phyloP scores from a whole-genome alignment of 1,139 yeast genomes.

The Yamadazyma dushanensis region DNA sequence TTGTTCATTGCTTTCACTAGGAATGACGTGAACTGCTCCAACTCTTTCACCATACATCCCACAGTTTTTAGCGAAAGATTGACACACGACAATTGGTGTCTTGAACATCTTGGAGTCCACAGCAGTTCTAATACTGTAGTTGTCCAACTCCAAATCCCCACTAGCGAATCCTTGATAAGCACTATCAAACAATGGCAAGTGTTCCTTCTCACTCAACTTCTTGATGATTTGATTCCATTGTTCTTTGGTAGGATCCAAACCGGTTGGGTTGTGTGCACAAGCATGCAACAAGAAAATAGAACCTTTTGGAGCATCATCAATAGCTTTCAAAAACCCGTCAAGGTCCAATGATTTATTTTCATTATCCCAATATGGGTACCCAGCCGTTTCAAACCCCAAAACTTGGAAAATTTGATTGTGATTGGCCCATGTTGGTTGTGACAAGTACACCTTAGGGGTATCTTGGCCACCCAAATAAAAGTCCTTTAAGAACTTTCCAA shows the following conservation, averaged over 20 bases:
- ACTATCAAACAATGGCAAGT: slow-evolving; percentile 46
- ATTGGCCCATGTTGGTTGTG: slow-evolving; percentile 96
- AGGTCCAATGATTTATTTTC: slow-evolving; percentile 63
- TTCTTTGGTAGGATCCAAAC: slow-evolving; percentile 47
- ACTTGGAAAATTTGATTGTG: slow-evolving; percentile 79
- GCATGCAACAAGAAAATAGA: slow-evolving; percentile 64
- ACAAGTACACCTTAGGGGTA: slow-evolving; percentile 62
- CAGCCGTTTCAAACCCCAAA: slow-evolving; percentile 60
- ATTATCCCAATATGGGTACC: slow-evolving; percentile 78
- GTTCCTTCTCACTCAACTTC: slow-evolving; percentile 41
- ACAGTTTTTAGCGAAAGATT: slow-evolving; percentile 96
- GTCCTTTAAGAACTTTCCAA: slow-evolving; percentile 68
- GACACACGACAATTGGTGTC: slow-evolving; percentile 72
- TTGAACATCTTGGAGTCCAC: slow-evolving; percentile 46
- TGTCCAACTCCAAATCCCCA: slow-evolving; percentile 82
- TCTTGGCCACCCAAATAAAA: slow-evolving; percentile 37
- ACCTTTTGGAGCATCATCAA: slow-evolving; percentile 71
- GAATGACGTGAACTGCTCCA: slow-evolving; percentile 82
- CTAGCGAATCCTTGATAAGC: slow-evolving; percentile 50
- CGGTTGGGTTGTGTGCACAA: slow-evolving; percentile 54
- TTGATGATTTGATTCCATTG: slow-evolving; percentile 42
- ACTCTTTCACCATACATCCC: slow-evolving; percentile 99
- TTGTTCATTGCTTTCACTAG: slow-evolving; percentile 40
- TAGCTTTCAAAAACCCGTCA: slow-evolving; percentile 65
- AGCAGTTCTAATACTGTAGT: slow-evolving; percentile 84